A percentile compares a stretch with the other conserved stretches of the same genome.
Evolutionary conservation across 805 yeast genomes (phyloP).

Genomic region (Myxozyma melibiosi): DNA sequence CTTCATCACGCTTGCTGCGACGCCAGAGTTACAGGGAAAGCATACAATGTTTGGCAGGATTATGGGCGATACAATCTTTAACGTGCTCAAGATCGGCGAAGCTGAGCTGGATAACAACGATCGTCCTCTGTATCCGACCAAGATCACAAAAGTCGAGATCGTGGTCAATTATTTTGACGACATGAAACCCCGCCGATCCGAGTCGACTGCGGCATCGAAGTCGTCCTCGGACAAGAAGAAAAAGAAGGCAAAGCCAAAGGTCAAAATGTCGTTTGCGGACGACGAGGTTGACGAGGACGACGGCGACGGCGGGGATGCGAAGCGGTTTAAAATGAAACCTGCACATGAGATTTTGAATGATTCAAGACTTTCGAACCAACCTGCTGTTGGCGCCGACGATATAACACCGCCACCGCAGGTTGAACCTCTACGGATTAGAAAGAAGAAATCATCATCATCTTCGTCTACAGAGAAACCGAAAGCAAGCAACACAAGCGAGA

Average conservation of each 20-base stretch:
- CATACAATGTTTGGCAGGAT: conserved; percentile 60
- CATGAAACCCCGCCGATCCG: conserved; percentile 34
- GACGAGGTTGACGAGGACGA: conserved; percentile 47
- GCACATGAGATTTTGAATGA: conserved; percentile 34
- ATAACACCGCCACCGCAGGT: not conserved
- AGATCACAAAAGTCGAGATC: conserved; percentile 48
- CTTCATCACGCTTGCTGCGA: conserved; percentile 53
- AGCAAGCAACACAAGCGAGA: not conserved
- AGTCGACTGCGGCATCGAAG: not conserved
- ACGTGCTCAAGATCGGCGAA: conserved; percentile 52
- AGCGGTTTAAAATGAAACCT: conserved; percentile 36
- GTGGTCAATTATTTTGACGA: conserved; percentile 55
- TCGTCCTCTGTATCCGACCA: conserved; percentile 56
- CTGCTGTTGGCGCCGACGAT: not conserved
- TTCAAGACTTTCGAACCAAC: conserved; percentile 13
- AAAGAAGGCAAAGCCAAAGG: conserved; percentile 34
- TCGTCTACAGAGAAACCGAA: not conserved
- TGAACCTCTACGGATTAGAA: not conserved
- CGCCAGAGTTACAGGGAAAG: conserved; percentile 49
- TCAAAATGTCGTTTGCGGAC: conserved; percentile 46
- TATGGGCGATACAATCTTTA: conserved; percentile 58
- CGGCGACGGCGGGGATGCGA: conserved; percentile 33
- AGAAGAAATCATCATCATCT: no score
- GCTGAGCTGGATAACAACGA: conserved; percentile 49
- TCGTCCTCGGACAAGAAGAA: conserved; percentile 8